Evolutionary conservation across 2,329 filamentous ascomycete species (phyloP).

Genomic region (Fusarium kyushuense): DNA sequence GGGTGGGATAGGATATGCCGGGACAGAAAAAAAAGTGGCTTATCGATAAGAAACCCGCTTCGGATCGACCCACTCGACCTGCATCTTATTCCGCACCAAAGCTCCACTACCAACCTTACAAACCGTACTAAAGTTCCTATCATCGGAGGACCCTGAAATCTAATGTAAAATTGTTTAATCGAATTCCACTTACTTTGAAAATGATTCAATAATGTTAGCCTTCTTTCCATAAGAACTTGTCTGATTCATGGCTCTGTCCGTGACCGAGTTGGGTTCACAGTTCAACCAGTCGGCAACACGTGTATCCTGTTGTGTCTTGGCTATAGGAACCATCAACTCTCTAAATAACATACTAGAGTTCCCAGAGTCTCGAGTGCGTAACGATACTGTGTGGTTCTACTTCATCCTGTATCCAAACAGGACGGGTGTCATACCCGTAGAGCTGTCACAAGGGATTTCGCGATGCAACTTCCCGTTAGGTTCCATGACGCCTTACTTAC

Average conservation of each 20-base stretch:
- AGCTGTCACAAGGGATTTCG: conserved; percentile 22
- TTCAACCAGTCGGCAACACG: conserved; percentile 38
- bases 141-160: conserved; percentile 5
- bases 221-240: background rate
- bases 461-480: conserved; percentile 28
- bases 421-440: conserved; percentile 30
- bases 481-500: conserved; percentile 16
- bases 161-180: background rate
- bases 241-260: background rate
- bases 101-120: background rate
- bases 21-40: conserved; percentile 45
- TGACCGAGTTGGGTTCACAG: conserved; percentile 26
- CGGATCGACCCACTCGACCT: conserved; percentile 9
- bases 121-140: background rate
- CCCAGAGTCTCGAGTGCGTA: conserved; percentile 22
- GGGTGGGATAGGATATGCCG: conserved; percentile 40
- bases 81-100: background rate
- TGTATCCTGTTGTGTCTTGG: conserved; percentile 35
- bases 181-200: background rate
- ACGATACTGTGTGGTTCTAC: conserved; percentile 14
- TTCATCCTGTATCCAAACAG: background rate
- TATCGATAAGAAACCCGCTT: conserved; percentile 49
- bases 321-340: conserved; percentile 19
- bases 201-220: background rate
- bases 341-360: background rate